Evolutionary conservation across 1,284 basidiomycete species (phyloP).

Genomic region (Cryptococcus maquisensis): DNA sequence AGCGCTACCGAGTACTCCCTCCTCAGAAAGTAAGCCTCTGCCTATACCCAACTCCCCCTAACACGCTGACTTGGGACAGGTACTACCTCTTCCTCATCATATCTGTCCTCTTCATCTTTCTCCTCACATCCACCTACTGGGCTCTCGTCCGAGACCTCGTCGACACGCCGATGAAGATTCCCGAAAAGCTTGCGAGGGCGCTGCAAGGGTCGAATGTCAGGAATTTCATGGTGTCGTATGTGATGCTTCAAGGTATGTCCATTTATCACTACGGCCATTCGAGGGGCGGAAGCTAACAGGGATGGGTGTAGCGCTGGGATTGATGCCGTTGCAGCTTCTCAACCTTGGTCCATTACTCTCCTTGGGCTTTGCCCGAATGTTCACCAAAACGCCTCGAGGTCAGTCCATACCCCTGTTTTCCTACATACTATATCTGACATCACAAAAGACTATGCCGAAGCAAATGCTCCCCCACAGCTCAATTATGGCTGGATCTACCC

Average conservation of each 20-base stretch:
- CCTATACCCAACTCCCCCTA: not conserved
- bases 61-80: slow-evolving; percentile 51
- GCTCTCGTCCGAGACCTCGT: slow-evolving; percentile 80
- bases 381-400: slow-evolving; percentile 82
- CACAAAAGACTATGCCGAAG: slow-evolving; percentile 75
- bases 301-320: slow-evolving; percentile 64
- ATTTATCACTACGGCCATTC: no score
- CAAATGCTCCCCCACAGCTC: slow-evolving; percentile 95
- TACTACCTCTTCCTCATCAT: slow-evolving; percentile 91
- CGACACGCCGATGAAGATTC: slow-evolving; percentile 72
- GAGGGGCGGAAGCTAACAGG: no score
- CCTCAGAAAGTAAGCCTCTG: slow-evolving; percentile 69
- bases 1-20: slow-evolving; percentile 92
- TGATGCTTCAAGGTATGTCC: slow-evolving; percentile 77
- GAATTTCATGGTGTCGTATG: slow-evolving; percentile 93
- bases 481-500: slow-evolving; percentile 90
- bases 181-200: slow-evolving; percentile 79
- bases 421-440: not conserved
- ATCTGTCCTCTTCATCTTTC: slow-evolving; percentile 94
- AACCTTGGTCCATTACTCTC: slow-evolving; percentile 81
- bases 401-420: slow-evolving; percentile 27
- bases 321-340: slow-evolving; percentile 91
- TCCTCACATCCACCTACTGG: slow-evolving; percentile 84
- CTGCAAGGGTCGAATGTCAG: slow-evolving; percentile 62
- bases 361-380: slow-evolving; percentile 63